A percentile compares a stretch with the other conserved stretches of the same genome.
Evolutionary conservation across 306 rosid species (phyloP).

Genomic region (Prunus campanulata): DNA sequence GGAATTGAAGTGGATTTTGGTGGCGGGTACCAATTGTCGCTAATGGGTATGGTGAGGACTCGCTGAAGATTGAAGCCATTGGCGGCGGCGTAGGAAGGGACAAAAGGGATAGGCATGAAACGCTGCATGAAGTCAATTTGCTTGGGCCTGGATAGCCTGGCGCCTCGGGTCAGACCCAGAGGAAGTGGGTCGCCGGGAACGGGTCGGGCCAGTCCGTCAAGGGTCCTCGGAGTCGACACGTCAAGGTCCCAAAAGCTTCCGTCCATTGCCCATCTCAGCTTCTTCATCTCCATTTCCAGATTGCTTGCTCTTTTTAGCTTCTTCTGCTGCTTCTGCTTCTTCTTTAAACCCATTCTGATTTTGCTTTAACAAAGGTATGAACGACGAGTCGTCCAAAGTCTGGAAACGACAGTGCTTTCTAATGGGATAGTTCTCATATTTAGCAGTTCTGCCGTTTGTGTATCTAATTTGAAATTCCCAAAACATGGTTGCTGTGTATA

Average conservation of each 20-base stretch:
- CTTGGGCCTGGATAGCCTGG: slow-evolving; percentile 64
- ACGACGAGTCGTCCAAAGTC: neutral
- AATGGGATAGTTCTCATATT: no score
- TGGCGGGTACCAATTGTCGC: slow-evolving; percentile 47
- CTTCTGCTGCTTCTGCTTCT: neutral
- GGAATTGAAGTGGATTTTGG: neutral
- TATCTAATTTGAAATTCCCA: neutral
- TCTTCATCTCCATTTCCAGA: slow-evolving; percentile 45
- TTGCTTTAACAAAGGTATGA: neutral
- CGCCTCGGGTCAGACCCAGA: slow-evolving; percentile 65
- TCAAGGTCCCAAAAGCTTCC: slow-evolving; percentile 83
- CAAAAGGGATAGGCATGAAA: slow-evolving; percentile 62
- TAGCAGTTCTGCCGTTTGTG: neutral
- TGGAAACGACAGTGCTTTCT: neutral
- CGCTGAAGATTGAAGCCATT: slow-evolving; percentile 57
- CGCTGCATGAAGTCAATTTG: slow-evolving; percentile 84
- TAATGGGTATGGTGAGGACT: slow-evolving; percentile 57
- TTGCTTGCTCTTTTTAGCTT: neutral
- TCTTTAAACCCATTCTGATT: neutral
- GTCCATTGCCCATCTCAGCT: slow-evolving; percentile 90
- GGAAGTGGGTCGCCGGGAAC: slow-evolving; percentile 69
- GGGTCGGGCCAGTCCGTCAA: slow-evolving; percentile 61
- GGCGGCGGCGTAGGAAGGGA: slow-evolving; percentile 49
- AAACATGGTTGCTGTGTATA: no score
- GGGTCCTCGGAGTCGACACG: slow-evolving; percentile 65